Base-by-base conservation (phyloP, 2,329 filamentous ascomycete genomes). In the Blastomyces percursus region DNA sequence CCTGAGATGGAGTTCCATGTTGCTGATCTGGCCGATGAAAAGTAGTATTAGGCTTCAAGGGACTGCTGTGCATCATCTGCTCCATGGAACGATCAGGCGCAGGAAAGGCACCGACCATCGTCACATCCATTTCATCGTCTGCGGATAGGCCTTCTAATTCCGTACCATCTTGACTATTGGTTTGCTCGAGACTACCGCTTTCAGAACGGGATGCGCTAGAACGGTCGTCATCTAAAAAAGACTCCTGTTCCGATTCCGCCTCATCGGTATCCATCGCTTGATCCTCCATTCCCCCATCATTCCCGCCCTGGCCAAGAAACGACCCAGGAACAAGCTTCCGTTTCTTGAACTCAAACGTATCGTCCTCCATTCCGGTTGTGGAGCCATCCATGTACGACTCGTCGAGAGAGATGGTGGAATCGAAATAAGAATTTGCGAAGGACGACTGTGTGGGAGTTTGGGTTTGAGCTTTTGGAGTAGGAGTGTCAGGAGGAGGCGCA, bases 181-280 rank as follows among this genome's bases (percentile, higher is more conserved):
- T 64, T 61, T 65, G 59, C 50, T 63, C 64, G 27, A 61, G 57
- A 48, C 60, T 62, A 7, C 30, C 55, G 48, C 62, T 80, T 70
- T 82, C 82, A 76, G 82, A 85, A 79, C 82, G 81, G 77, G 86
- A 88, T 88, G 87, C 89, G 86, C 86, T 88, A 86, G 88, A 92
- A 86, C 89, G 86, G 81, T 87, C 83, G 84, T 87, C 83, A 84
- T 87, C 90, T 89, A 92, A 92, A 93, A 94, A 93, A 92, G 89
- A 90, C 84, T 85, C 81, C 69, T 76, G 75, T 60, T 77, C 73
- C 70, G 75, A 66, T 65, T 74, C 76, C 59, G 77, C 73, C 70
- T 76, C 67, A 66, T 74, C 76, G 64, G 72, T 72, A 65, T 82
- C 79, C 9, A 59, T 63, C 67, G 78, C 76, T 62, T 76, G 73